These are phyloP conservation scores for Fraxinus angustifolia DNA, from an alignment of 305 asterid genomes.

Conservation along the genomic window DNA sequence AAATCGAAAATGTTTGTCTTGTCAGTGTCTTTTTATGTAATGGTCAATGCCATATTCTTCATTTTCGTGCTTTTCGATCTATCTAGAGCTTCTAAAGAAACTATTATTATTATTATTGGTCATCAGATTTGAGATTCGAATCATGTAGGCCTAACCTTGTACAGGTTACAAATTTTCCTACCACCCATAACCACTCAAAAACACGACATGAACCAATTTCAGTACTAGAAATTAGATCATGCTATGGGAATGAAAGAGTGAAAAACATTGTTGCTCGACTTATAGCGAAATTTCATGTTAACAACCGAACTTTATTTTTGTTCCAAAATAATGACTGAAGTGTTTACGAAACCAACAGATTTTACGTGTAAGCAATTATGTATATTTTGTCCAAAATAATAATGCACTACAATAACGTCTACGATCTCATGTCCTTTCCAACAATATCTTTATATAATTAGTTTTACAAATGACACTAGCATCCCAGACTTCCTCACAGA, in stretches of 20 bases:
- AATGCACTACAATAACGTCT: not conserved
- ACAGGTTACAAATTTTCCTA: not conserved
- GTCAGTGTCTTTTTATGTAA: not conserved
- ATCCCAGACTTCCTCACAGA: not conserved
- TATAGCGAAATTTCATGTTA: not conserved
- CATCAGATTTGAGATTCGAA: not conserved
- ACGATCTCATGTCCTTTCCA: not conserved
- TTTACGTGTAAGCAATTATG: not conserved
- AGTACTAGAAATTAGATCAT: not conserved
- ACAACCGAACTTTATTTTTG: not conserved
- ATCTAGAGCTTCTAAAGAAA: not conserved
- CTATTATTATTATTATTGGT: not conserved
- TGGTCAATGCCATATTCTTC: not conserved
- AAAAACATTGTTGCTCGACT: not conserved
- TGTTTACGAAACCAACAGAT: not conserved
- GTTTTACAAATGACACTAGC: slow-evolving; percentile 4
- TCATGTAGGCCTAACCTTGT: not conserved
- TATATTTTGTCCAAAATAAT: not conserved
- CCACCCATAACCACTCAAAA: not conserved
- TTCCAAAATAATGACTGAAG: not conserved
- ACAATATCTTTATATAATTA: slow-evolving; percentile 6
- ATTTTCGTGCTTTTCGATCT: not conserved
- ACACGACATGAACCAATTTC: not conserved
- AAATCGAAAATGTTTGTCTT: not conserved
- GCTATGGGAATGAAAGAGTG: not conserved